Evolutionary conservation across 1,284 basidiomycete species (phyloP).

Genomic region (Puccinia novopanici): DNA sequence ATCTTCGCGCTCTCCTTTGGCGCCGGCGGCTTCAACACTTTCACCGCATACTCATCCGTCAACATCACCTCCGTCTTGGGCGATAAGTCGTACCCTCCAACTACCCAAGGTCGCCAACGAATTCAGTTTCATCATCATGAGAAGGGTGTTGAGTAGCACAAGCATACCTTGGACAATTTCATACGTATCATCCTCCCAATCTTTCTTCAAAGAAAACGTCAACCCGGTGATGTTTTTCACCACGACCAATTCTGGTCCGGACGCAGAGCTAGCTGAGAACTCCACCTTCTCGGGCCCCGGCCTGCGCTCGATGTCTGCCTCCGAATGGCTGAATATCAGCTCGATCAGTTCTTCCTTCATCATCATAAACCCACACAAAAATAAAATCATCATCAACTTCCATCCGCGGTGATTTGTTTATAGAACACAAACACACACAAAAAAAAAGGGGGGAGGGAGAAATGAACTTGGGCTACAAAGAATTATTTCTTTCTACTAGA

Average conservation of each 20-base stretch:
- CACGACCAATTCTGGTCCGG: neutral
- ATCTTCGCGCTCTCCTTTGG: conserved; percentile 5
- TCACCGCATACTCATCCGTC: conserved; percentile 33
- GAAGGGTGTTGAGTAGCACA: too few relatives aligned
- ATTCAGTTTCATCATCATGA: neutral
- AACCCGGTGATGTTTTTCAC: conserved; percentile 41
- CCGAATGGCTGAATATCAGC: conserved; percentile 36
- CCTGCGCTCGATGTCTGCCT: conserved; percentile 1
- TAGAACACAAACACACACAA: too few relatives aligned
- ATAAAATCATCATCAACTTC: neutral
- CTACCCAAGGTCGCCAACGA: neutral
- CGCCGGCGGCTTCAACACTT: neutral
- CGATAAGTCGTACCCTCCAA: conserved; percentile 5
- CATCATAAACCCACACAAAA: neutral
- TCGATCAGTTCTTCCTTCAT: conserved; percentile 44
- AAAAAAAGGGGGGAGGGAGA: neutral
- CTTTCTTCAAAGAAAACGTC: conserved; percentile 34
- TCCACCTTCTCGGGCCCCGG: conserved; percentile 33
- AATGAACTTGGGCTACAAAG: neutral
- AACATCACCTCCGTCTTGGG: conserved; percentile 19
- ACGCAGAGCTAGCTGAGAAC: neutral
- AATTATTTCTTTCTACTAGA: neutral
- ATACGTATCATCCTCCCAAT: conserved; percentile 26
- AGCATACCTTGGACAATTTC: conserved; percentile 32
- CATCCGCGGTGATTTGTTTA: too few relatives aligned